phyloP scores from a whole-genome alignment of 371 early-diverging fungal species.

The Mucor saturninus region DNA sequence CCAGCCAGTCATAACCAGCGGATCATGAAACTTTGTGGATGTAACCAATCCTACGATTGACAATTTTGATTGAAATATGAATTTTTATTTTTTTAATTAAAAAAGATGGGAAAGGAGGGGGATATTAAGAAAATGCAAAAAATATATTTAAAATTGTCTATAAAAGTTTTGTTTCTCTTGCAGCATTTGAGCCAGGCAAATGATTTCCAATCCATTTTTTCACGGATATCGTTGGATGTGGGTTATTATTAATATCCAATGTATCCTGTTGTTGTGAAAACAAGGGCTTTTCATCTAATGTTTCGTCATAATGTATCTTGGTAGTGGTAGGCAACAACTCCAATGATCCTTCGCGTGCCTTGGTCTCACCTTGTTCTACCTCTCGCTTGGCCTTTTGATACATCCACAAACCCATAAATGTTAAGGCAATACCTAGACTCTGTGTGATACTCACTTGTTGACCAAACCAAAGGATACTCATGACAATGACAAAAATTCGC shows the following conservation, averaged over 20 bases:
- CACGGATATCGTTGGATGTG: background rate
- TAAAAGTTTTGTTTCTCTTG: conserved; percentile 4
- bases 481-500: conserved; percentile 88
- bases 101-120: too few relatives aligned
- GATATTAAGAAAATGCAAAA: background rate
- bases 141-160: background rate
- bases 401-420: conserved; percentile 85
- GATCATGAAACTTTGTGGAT: too few relatives aligned
- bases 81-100: too few relatives aligned
- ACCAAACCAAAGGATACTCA: conserved; percentile 84
- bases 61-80: too few relatives aligned
- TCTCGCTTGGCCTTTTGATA: conserved; percentile 81
- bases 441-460: conserved; percentile 72
- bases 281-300: background rate
- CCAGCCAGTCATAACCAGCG: too few relatives aligned
- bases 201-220: conserved; percentile 14
- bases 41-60: too few relatives aligned
- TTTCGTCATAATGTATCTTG: background rate
- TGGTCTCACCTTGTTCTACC: conserved; percentile 47
- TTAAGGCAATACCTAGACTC: conserved; percentile 75
- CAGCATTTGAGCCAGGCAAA: conserved; percentile 5
- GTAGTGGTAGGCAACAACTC: conserved; percentile 30
- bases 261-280: conserved; percentile 3
- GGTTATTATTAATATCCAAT: background rate
- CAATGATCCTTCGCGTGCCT: conserved; percentile 27